A percentile compares a stretch with the other conserved stretches of the same genome.
Conservation (phyloP, 2,329 filamentous ascomycete genomes). For the Pyrenophora seminiperda region DNA sequence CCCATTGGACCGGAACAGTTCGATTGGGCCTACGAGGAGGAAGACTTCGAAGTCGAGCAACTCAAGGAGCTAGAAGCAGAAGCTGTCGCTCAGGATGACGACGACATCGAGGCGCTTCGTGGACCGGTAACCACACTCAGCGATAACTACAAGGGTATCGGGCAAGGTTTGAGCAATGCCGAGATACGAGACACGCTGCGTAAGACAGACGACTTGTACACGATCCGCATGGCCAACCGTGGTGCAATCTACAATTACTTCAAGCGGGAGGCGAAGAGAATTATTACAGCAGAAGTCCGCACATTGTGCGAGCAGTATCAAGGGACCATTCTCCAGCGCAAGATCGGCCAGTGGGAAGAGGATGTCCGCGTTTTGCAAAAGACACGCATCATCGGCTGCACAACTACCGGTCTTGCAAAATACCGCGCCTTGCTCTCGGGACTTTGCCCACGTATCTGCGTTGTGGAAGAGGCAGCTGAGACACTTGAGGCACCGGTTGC, state of each 20-base stretch:
- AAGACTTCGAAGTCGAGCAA: conserved; percentile 65
- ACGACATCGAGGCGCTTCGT: conserved; percentile 51
- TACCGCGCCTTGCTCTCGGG: conserved; percentile 73
- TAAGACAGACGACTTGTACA: conserved; percentile 61
- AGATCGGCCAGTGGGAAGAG: conserved; percentile 63
- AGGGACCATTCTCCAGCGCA: conserved; percentile 57
- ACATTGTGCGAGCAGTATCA: conserved; percentile 58
- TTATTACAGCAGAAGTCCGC: conserved; percentile 56
- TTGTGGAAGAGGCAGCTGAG: conserved; percentile 83
- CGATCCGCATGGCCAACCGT: conserved; percentile 61
- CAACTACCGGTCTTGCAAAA: conserved; percentile 81
- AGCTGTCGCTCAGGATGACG: conserved; percentile 58
- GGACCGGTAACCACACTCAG: conserved; percentile 41
- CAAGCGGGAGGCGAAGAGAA: conserved; percentile 59
- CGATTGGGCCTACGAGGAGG: conserved; percentile 62
- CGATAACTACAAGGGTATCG: conserved; percentile 49
- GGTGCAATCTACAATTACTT: conserved; percentile 71
- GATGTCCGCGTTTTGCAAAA: conserved; percentile 54
- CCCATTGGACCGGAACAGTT: conserved; percentile 56
- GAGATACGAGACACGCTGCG: conserved; percentile 48
- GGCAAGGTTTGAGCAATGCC: conserved; percentile 26
- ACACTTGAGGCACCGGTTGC: conserved; percentile 69
- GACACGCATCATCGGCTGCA: conserved; percentile 67
- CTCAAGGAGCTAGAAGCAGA: conserved; percentile 66
- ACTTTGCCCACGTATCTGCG: conserved; percentile 68